phyloP scores from a whole-genome alignment of 352 stramenopile genomes.

The Phytophthora cactorum region DNA sequence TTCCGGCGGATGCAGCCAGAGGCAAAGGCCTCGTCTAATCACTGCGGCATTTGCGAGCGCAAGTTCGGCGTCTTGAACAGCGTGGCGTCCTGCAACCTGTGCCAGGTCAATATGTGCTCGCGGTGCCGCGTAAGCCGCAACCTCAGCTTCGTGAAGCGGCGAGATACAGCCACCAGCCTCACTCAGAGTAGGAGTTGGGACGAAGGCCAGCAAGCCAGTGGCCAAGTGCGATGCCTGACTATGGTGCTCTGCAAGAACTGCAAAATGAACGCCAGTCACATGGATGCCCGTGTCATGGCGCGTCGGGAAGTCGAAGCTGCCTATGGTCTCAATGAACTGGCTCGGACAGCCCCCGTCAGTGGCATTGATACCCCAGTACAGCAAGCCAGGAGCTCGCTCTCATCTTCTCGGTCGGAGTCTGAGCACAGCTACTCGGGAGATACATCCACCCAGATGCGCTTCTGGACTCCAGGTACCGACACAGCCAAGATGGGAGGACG shows the following conservation, averaged over 20 bases:
- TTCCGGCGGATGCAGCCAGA: conserved; percentile 25
- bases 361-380: not conserved
- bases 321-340: conserved; percentile 11
- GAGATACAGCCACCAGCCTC: conserved; percentile 6
- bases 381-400: conserved; percentile 4
- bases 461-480: conserved; percentile 25
- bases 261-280: conserved; percentile 31
- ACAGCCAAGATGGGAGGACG: conserved; percentile 8
- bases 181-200: conserved; percentile 21
- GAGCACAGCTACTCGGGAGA: conserved; percentile 19
- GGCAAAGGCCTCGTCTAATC: conserved; percentile 9
- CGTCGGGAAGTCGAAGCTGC: conserved; percentile 20
- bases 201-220: conserved; percentile 16
- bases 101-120: conserved; percentile 42
- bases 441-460: conserved; percentile 16
- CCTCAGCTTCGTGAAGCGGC: conserved; percentile 34
- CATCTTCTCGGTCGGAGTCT: conserved; percentile 1
- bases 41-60: conserved; percentile 45
- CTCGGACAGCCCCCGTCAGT: conserved; percentile 2
- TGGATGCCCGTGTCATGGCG: conserved; percentile 40
- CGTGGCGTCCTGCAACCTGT: conserved; percentile 43
- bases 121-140: conserved; percentile 42
- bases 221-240: conserved; percentile 26
- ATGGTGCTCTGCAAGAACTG: conserved; percentile 69
- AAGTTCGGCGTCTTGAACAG: conserved; percentile 46